Evolutionary conservation across 169 alveolate species (phyloP).

Genomic region (Plasmodium adleri): DNA sequence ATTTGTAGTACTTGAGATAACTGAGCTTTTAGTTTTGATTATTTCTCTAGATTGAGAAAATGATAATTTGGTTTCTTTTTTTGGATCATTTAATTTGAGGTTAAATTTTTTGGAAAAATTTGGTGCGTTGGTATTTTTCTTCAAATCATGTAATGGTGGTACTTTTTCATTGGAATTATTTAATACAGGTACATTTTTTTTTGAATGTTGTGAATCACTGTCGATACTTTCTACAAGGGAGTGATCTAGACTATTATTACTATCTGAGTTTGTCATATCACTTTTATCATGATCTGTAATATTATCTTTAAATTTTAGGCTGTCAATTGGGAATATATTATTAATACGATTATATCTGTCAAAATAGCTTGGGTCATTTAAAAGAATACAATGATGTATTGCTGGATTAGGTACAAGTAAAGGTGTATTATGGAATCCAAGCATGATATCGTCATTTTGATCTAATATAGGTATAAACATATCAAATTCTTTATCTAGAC

Average conservation of each 20-base stretch:
- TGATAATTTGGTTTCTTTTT: too few species aligned
- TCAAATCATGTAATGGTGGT: too few species aligned
- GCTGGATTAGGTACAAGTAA: conserved; percentile 87
- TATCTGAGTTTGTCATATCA: not conserved
- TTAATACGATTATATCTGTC: conserved; percentile 37
- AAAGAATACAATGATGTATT: conserved; percentile 77
- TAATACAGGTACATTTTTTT: too few species aligned
- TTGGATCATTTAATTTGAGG: too few species aligned
- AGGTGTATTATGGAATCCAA: conserved; percentile 84
- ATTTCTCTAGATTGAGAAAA: too few species aligned
- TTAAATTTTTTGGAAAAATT: too few species aligned
- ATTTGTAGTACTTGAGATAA: too few species aligned
- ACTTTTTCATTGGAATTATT: too few species aligned
- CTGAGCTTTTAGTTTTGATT: too few species aligned
- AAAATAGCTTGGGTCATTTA: conserved; percentile 52
- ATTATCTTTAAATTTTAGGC: conserved; percentile 3
- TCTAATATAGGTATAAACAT: conserved; percentile 73
- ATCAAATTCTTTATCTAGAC: conserved; percentile 39
- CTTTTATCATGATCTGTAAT: not conserved
- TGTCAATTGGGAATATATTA: conserved; percentile 38
- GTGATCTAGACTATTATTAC: not conserved
- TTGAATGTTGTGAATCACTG: too few species aligned
- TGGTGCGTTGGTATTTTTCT: too few species aligned
- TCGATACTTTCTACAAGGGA: too few species aligned
- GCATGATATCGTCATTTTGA: conserved; percentile 73